A percentile compares a stretch with the other conserved stretches of the same genome.
Conservation (phyloP, 352 stramenopile genomes). For the Phytopythium litorale region DNA sequence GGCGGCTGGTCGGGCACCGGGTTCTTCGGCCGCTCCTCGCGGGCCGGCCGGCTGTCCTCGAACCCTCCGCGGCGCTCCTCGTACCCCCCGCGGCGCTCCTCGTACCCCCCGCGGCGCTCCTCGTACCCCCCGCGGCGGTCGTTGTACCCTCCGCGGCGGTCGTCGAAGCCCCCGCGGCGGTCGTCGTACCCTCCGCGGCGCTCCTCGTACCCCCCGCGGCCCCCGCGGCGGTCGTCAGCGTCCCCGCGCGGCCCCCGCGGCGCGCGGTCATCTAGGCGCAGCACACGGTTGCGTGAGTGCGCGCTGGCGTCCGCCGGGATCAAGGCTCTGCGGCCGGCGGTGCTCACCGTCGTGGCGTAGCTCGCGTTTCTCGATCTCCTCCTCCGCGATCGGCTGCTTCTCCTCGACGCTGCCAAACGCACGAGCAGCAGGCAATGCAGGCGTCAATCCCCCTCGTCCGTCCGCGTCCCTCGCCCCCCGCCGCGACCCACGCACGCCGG, state of each 20-base stretch:
- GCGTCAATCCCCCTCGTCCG: not conserved
- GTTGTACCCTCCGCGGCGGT: conserved; percentile 22
- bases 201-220: conserved; percentile 3
- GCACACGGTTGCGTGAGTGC: too few relatives aligned
- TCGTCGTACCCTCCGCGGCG: conserved; percentile 13
- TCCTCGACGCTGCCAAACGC: conserved; percentile 19
- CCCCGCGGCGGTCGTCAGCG: conserved; percentile 13
- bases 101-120: conserved; percentile 16
- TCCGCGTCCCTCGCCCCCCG: not conserved
- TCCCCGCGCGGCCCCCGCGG: conserved; percentile 13
- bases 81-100: conserved; percentile 24
- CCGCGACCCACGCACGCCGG: conserved; percentile 28
- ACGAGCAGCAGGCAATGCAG: not conserved
- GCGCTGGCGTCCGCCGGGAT: too few relatives aligned
- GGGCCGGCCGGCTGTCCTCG: conserved; percentile 13
- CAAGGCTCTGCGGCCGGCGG: too few relatives aligned
- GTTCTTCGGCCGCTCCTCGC: conserved; percentile 60
- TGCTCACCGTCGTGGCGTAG: conserved; percentile 21
- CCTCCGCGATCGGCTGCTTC: conserved; percentile 31
- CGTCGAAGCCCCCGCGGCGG: conserved; percentile 11
- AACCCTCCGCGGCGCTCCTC: conserved; percentile 27
- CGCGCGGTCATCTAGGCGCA: conserved; percentile 2
- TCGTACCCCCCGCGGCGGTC: conserved; percentile 24
- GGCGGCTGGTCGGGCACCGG: conserved; percentile 69
- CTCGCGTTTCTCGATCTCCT: conserved; percentile 31